A percentile compares a stretch with the other conserved stretches of the same genome.
phyloP scores from a whole-genome alignment of 345 rosid genomes.

The Dovyalis caffra region DNA sequence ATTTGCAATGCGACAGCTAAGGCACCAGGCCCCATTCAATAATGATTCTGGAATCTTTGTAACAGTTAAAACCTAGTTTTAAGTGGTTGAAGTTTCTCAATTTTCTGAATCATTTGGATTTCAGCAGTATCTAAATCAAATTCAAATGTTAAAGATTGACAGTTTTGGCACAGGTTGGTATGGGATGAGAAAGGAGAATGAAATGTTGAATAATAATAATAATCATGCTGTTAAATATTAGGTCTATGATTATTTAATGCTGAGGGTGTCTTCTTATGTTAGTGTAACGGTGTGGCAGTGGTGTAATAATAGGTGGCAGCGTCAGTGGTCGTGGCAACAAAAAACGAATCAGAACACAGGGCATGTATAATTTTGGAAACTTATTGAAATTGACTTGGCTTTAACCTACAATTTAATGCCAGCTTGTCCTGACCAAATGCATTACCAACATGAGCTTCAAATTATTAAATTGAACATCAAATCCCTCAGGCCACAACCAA shows the following conservation, averaged over 20 bases:
- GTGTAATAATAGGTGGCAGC: too few species aligned
- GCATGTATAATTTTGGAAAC: too few species aligned
- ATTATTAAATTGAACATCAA: background rate
- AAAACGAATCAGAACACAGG: too few species aligned
- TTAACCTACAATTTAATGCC: too few species aligned
- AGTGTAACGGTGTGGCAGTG: too few species aligned
- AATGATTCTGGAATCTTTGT: constrained; percentile 24
- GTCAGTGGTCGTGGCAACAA: too few species aligned
- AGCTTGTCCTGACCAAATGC: background rate
- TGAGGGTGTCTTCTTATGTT: too few species aligned
- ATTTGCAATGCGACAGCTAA: constrained; percentile 17
- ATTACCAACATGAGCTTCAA: background rate
- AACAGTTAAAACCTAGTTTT: constrained; percentile 4
- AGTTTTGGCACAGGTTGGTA: background rate
- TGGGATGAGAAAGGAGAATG: too few species aligned
- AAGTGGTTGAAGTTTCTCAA: background rate
- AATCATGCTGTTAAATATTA: too few species aligned
- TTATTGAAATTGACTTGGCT: too few species aligned
- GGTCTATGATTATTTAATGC: too few species aligned
- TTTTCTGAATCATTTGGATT: background rate
- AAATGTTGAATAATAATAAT: too few species aligned
- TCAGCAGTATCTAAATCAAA: background rate
- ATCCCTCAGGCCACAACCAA: background rate
- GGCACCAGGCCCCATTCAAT: constrained; percentile 5
- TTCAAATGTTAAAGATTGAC: background rate